Base-by-base conservation (phyloP, 2,329 filamentous ascomycete species). In the Hypomyces rosellus region DNA sequence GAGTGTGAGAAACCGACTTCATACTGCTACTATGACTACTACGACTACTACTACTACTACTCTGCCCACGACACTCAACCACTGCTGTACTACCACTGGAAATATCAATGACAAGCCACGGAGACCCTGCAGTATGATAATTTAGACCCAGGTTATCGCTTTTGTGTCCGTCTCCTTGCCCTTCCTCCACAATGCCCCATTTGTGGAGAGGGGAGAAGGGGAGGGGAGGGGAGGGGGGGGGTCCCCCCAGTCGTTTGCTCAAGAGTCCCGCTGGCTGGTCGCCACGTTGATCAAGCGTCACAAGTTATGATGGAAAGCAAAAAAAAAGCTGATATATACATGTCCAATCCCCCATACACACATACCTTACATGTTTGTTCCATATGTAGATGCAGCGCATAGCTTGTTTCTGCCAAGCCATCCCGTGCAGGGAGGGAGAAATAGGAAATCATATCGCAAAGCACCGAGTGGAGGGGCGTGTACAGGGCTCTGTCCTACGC, bases 201-300 rank as follows among this genome's bases (percentile, higher is more conserved):
- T 41, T 45, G 34, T 22, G 46, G 37, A 46, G 50, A 44, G 46
- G n/a, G n/a, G n/a, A n/a, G n/a, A n/a, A n/a, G n/a, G n/a, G n/a
- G n/a, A n/a, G n/a, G n/a, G n/a, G n/a, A n/a, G 46, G 37, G 42
- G 50, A 44, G 46, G 18, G 33, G 8, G 25, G 25, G 25, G 25
- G 25, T 30, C 18, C 45, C 42, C 38, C 25, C n/a, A 15, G 50
- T 48, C 39, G 49, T 51, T 37, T 49, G 46, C 50, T 52, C 34
- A 33, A 45, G 47, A 54, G 51, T 44, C 49, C 48, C 51, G 51
- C 54, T 61, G 56, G 54, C 54, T 58, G 58, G 49, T 59, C 65
- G 65, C 64, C 65, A 68, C 64, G 64, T 68, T 65, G 63, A 64
- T 61, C 42, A 39, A 52, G 53, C 53, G 49, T 57, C 50, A 52